Percentiles rank a stretch among this genome's conserved stretches.
Conservation (phyloP, 73 alveolate genomes). For the Diophrys sp. region DNA sequence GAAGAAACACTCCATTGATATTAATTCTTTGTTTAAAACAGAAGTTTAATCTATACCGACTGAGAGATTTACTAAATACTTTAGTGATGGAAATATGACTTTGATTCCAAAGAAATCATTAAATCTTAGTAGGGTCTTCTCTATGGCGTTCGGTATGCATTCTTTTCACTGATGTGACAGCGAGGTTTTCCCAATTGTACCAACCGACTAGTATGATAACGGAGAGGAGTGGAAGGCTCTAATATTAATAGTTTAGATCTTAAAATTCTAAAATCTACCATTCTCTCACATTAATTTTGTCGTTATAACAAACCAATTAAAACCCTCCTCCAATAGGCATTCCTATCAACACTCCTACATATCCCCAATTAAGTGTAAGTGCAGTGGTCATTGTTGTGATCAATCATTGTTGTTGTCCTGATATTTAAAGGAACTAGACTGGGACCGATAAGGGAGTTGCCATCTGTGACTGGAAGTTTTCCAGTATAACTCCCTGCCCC, state of each 20-base stretch:
- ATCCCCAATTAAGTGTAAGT: neutral
- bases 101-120: neutral
- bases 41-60: neutral
- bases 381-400: no score
- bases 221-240: no score
- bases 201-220: neutral
- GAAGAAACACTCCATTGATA: slow-evolving; percentile 17
- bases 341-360: neutral
- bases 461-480: no score
- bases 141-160: neutral
- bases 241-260: no score
- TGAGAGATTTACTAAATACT: neutral
- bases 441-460: no score
- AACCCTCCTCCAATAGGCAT: neutral
- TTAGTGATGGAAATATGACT: no score
- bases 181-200: neutral
- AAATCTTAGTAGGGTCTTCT: neutral
- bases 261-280: no score
- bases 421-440: no score
- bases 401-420: no score
- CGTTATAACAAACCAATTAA: neutral
- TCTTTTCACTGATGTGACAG: neutral
- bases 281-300: no score
- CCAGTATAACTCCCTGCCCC: no score
- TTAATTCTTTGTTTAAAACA: no score